phyloP scores from a whole-genome alignment of 225 moss, liverwort and hornwort genomes.

The Pseudisothecium myosuroides region DNA sequence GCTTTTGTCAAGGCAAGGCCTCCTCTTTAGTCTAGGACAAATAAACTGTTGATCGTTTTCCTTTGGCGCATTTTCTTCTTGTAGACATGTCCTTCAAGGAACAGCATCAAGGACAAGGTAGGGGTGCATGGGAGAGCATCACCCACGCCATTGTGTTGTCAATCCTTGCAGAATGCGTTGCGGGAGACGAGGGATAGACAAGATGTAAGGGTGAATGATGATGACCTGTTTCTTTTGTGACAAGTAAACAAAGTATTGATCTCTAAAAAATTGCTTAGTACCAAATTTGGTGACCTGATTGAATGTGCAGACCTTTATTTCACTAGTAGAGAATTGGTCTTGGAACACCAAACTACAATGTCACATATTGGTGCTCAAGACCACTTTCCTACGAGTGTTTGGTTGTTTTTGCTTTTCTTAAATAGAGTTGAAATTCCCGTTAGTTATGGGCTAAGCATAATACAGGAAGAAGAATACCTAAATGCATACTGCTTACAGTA shows the following conservation, averaged over 20 bases:
- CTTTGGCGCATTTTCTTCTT: background rate
- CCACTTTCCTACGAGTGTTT: background rate
- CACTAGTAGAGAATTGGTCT: background rate
- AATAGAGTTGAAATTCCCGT: background rate
- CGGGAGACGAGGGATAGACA: constrained; percentile 1
- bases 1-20: background rate
- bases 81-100: background rate
- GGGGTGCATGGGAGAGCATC: background rate
- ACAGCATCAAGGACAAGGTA: background rate
- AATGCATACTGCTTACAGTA: background rate
- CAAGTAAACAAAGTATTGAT: background rate
- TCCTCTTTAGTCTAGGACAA: background rate
- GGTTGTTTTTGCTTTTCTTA: no score
- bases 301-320: background rate
- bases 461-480: background rate
- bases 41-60: background rate
- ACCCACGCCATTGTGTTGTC: background rate
- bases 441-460: background rate
- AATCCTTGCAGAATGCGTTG: constrained; percentile 9
- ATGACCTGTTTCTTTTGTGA: background rate
- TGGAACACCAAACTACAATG: background rate
- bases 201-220: constrained; percentile 3
- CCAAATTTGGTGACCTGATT: background rate
- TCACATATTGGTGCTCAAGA: background rate
- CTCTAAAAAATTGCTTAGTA: background rate